These are phyloP conservation scores for Metschnikowia similis DNA, from an alignment of 805 yeast genomes.

Conservation along the genomic window DNA sequence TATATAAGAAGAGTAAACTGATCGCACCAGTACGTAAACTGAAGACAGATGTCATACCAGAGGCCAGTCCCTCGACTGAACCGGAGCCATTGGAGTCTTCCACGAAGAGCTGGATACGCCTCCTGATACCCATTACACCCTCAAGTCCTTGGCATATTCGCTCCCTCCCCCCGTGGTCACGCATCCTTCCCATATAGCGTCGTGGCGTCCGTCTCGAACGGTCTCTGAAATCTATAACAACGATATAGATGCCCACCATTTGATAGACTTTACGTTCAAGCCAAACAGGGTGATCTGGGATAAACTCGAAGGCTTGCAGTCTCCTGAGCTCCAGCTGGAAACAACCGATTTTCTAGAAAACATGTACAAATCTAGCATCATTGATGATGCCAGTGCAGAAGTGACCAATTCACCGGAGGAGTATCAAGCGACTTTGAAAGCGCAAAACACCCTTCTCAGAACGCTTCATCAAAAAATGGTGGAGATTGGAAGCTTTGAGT, in stretches of 20 bases:
- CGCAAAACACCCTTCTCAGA: slow-evolving; percentile 48
- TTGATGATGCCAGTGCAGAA: slow-evolving; percentile 36
- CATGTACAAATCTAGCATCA: slow-evolving; percentile 31
- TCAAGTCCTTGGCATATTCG: slow-evolving; percentile 28
- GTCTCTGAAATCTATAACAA: slow-evolving; percentile 16
- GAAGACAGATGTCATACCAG: neutral
- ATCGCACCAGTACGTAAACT: neutral
- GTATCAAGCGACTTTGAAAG: slow-evolving; percentile 50
- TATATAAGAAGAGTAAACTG: no score
- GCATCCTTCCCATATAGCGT: slow-evolving; percentile 43
- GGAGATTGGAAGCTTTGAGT: slow-evolving; percentile 35
- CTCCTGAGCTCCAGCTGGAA: slow-evolving; percentile 26
- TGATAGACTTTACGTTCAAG: slow-evolving; percentile 20
- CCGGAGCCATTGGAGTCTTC: neutral
- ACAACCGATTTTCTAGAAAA: slow-evolving; percentile 24
- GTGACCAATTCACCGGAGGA: slow-evolving; percentile 45
- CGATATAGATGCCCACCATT: slow-evolving; percentile 14
- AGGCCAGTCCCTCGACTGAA: neutral
- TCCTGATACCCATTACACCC: slow-evolving; percentile 20
- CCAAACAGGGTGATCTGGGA: slow-evolving; percentile 10
- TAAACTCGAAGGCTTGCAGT: slow-evolving; percentile 13
- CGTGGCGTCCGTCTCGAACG: slow-evolving; percentile 32
- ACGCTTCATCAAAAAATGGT: slow-evolving; percentile 40
- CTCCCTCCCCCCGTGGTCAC: slow-evolving; percentile 35
- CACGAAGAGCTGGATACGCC: slow-evolving; percentile 3